Evolutionary conservation across 2,329 filamentous ascomycete species (phyloP).

Genomic region (Emmonsia crescens): DNA sequence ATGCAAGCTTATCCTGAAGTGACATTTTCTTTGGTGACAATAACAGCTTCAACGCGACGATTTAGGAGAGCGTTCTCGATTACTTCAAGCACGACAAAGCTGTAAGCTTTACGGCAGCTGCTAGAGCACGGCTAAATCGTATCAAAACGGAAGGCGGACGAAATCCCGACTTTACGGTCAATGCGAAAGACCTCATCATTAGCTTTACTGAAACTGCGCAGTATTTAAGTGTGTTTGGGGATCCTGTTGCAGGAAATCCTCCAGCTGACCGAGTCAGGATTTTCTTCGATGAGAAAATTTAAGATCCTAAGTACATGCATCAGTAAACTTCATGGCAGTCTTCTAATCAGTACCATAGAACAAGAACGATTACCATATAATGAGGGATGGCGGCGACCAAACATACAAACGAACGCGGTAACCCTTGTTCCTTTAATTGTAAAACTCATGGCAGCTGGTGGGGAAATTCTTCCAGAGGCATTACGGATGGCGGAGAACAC

Average conservation of each 20-base stretch:
- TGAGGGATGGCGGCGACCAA: constrained; percentile 24
- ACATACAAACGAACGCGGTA: constrained; percentile 11
- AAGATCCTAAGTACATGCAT: neutral
- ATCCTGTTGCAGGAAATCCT: constrained; percentile 22
- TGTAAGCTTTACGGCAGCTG: constrained; percentile 15
- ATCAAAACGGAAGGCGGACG: constrained; percentile 16
- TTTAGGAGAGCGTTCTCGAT: constrained; percentile 18
- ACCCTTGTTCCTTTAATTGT: constrained; percentile 13
- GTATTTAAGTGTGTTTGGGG: constrained; percentile 27
- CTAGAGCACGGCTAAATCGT: constrained; percentile 22
- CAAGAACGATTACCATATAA: constrained; percentile 27
- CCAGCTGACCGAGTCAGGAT: constrained; percentile 24
- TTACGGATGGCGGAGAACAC: constrained; percentile 2
- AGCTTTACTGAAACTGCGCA: constrained; percentile 30
- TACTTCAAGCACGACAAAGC: constrained; percentile 18
- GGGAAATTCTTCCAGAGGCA: constrained; percentile 14
- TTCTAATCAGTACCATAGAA: constrained; percentile 13
- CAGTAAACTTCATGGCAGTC: neutral
- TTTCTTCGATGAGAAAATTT: constrained; percentile 18
- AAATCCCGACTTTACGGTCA: constrained; percentile 26
- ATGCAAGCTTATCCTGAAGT: constrained; percentile 23
- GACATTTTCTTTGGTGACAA: constrained; percentile 27
- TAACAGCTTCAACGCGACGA: constrained; percentile 23
- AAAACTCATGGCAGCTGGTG: constrained; percentile 12
- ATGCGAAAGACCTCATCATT: constrained; percentile 22